A percentile compares a stretch with the other conserved stretches of the same genome.
Conservation (phyloP, 2,329 filamentous ascomycete species). For the Albifimbria verrucaria region DNA sequence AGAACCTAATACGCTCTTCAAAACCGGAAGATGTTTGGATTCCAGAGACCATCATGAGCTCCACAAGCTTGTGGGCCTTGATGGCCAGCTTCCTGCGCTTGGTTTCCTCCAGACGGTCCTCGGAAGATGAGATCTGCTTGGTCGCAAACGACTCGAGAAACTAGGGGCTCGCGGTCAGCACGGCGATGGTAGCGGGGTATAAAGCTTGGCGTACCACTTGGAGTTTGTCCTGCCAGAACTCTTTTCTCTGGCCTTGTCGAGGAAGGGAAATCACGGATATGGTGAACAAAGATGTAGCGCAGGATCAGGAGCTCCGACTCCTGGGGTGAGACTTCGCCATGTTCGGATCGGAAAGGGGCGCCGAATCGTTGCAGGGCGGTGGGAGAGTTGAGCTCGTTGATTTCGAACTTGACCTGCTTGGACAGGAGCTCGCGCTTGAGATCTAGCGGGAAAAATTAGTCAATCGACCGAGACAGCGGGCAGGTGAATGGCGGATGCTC, state of each 20-base stretch:
- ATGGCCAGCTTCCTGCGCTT: slow-evolving; percentile 88
- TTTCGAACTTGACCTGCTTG: slow-evolving; percentile 85
- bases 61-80: slow-evolving; percentile 93
- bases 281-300: slow-evolving; percentile 95
- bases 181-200: background rate
- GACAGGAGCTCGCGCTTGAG: slow-evolving; percentile 93
- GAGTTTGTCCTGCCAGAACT: slow-evolving; percentile 98
- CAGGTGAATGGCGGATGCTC: slow-evolving; percentile 27
- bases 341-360: slow-evolving; percentile 88
- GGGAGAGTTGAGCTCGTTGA: slow-evolving; percentile 87
- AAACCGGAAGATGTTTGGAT: slow-evolving; percentile 95
- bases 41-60: slow-evolving; percentile 99
- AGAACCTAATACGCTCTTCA: slow-evolving; percentile 94
- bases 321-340: slow-evolving; percentile 86
- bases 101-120: slow-evolving; percentile 92
- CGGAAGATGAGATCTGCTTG: slow-evolving; percentile 95
- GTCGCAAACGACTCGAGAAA: slow-evolving; percentile 96
- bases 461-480: background rate
- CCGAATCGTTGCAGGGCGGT: slow-evolving; percentile 94
- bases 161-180: slow-evolving; percentile 37
- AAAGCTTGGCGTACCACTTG: slow-evolving; percentile 61
- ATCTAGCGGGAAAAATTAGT: slow-evolving; percentile 44
- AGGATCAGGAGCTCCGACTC: slow-evolving; percentile 93
- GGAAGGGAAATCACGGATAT: slow-evolving; percentile 98
- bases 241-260: slow-evolving; percentile 97